These are phyloP conservation scores for Saxophila tyrrhenica DNA, from an alignment of 495 filamentous ascomycete species.

Conservation along the genomic window DNA sequence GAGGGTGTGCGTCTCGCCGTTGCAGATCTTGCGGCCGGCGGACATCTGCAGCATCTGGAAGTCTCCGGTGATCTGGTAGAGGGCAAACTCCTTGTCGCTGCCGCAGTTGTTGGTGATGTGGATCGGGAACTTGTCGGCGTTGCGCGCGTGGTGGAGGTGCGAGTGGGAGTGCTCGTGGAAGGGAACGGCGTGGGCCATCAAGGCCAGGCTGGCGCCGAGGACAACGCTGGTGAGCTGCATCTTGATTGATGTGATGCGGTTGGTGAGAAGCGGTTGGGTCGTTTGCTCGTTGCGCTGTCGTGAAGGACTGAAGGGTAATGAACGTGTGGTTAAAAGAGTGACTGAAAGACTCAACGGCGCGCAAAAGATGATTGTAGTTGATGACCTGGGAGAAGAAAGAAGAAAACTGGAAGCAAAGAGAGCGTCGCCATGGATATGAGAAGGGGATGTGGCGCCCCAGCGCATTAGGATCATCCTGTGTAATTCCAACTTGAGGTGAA, in stretches of 20 bases:
- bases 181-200: not conserved
- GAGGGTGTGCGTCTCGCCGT: not conserved
- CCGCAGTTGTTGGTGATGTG: slow-evolving; percentile 14
- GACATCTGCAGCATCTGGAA: slow-evolving; percentile 12
- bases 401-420: not conserved
- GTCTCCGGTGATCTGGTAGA: slow-evolving; percentile 9
- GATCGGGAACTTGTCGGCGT: slow-evolving; percentile 10
- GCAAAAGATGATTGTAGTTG: not conserved
- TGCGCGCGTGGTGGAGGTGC: not conserved
- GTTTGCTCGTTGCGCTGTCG: not conserved
- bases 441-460: not conserved
- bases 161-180: not conserved
- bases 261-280: not conserved
- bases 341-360: not conserved
- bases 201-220: not conserved
- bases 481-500: not conserved
- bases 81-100: slow-evolving; percentile 2
- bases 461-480: not conserved
- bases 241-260: not conserved
- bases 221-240: not conserved
- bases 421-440: not conserved
- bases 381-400: not conserved
- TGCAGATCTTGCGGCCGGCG: not conserved
- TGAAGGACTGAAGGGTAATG: not conserved
- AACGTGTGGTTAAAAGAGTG: not conserved